Base-by-base conservation (phyloP, 1,284 basidiomycete species). In the Coniophora puteana region DNA sequence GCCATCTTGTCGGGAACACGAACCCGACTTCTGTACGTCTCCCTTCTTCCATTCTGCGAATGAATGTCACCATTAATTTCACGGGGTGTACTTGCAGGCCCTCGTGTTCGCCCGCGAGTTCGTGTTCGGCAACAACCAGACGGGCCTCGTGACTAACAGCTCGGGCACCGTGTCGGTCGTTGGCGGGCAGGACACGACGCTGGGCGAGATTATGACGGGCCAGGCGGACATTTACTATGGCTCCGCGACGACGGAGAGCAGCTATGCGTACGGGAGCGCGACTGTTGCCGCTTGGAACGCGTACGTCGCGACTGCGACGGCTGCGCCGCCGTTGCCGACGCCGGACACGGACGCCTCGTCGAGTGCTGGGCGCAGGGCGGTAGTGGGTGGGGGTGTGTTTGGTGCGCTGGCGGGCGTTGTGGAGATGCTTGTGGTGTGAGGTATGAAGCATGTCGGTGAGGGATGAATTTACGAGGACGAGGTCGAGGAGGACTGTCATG, bases 41-140 rank as follows among this genome's bases (percentile, higher is more conserved):
- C 24, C 27, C 8, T 16, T 26, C 23, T 1, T 36, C 11, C 24
- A 17, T 13, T 36, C 23, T 27, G 22, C 10, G 6, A 13, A 11
- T 6, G 17, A 14, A 17, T 17, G 13, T 4, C 8, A 25, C 13
- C 3, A 8, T 17, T 36, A 41, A 6, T 31, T 30, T 14, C 25
- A n/a, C 11, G 23, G 26, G 39, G 26, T 37, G 22, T 23, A 22
- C 21, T 28, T 8, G 26, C 31, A 82, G 80, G 76, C 74, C 4
- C 67, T 71, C 48, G 69, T 67, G 13, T 73, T 83, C 55, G 51
- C 68, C n/a, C 69, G 73, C 12, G 77, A 83, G 45, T 83, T 83
- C 44, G 61, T 83, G 24, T 61, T 83, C 29, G 80, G 80, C 1
- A 55, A 55, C 37, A 77, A 79, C 51, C 49, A 59, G 24, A 73